Evolutionary conservation across 2,329 filamentous ascomycete genomes (phyloP), one percentile per base, ranked within the genome.

Genomic region (Colletotrichum chrysophilum): DNA sequence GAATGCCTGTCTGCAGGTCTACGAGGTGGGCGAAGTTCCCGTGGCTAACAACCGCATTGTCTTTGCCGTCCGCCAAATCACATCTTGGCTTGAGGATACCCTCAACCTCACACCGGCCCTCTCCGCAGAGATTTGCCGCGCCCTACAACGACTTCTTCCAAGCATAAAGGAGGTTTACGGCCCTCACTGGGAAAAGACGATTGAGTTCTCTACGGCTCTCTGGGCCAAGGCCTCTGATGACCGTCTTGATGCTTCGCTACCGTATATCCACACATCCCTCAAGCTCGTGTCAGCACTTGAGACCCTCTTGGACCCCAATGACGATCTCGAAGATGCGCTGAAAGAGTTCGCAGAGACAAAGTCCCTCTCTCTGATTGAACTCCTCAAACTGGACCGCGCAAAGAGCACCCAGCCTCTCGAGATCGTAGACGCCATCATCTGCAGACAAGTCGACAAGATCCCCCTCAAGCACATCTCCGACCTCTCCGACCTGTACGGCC

Each of bases 121-220:
- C n/a, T 82, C 86, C 76, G 81, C 88, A 34, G 85, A 91, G 85
- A 84, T 89, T 77, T 90, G 92, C 81, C 85, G 92, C 79, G 88
- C 87, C 76, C 80, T 95, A 69, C 86, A 90, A 3, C 85, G 87
- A 5, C 86, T 98, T 5, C 84, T 98, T 0, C 94, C 95, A 3
- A 90, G 90, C 55, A 93, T 98, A 79, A 91, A 92, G 74, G 94
- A 96, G 62, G 92, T 98, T 1, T 98, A 98, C 80, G 97, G 96
- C 1, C 91, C 94, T 0, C 95, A 98, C 81, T 99, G 97, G 97
- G 90, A 93, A 66, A 90, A 90, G 64, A 84, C 89, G 0, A 84
- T 95, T 21, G 87, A 90, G 38, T 90, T 92, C 66, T 90, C 93
- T 75, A 85, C 89, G 13, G 84, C 85, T 9, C 84, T 92, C 1